Conservation (phyloP, 2,329 filamentous ascomycete species). For the Sporothrix inflata region DNA sequence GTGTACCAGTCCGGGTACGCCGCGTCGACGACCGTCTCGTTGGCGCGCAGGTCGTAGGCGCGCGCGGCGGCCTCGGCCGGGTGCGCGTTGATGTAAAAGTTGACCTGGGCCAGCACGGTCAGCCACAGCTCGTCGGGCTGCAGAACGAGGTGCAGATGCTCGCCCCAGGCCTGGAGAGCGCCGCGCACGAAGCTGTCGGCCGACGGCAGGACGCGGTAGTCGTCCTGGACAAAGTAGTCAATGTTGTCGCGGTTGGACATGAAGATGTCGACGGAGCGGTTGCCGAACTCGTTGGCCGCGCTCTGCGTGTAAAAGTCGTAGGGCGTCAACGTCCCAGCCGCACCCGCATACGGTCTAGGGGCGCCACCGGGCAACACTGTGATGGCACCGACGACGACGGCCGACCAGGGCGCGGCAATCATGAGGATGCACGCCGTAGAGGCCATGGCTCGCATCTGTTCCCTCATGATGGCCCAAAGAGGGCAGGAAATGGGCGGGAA, state of each 20-base stretch:
- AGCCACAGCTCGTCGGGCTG: slow-evolving; percentile 61
- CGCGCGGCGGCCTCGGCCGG: slow-evolving; percentile 44
- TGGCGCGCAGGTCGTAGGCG: slow-evolving; percentile 52
- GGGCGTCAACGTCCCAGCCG: slow-evolving; percentile 25
- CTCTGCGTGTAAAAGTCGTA: slow-evolving; percentile 32
- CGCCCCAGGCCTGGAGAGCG: slow-evolving; percentile 52
- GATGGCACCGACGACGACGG: slow-evolving; percentile 8
- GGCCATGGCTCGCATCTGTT: neutral
- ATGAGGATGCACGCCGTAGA: neutral
- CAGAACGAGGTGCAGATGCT: slow-evolving; percentile 54
- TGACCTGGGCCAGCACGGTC: slow-evolving; percentile 56
- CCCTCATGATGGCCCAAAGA: neutral
- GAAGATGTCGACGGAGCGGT: slow-evolving; percentile 28
- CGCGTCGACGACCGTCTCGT: slow-evolving; percentile 46
- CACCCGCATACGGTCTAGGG: slow-evolving; percentile 27
- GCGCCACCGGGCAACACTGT: slow-evolving; percentile 37
- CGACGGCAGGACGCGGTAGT: slow-evolving; percentile 34
- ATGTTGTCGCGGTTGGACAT: slow-evolving; percentile 27
- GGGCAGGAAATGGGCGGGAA: neutral
- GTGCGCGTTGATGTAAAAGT: slow-evolving; percentile 53
- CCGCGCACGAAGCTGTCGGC: slow-evolving; percentile 49
- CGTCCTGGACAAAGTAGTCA: slow-evolving; percentile 24
- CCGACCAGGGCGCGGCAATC: neutral
- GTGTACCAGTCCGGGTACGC: slow-evolving; percentile 34
- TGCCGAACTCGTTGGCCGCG: slow-evolving; percentile 35